Base-by-base conservation (phyloP, 345 rosid genomes). In the Trapa incisa region DNA sequence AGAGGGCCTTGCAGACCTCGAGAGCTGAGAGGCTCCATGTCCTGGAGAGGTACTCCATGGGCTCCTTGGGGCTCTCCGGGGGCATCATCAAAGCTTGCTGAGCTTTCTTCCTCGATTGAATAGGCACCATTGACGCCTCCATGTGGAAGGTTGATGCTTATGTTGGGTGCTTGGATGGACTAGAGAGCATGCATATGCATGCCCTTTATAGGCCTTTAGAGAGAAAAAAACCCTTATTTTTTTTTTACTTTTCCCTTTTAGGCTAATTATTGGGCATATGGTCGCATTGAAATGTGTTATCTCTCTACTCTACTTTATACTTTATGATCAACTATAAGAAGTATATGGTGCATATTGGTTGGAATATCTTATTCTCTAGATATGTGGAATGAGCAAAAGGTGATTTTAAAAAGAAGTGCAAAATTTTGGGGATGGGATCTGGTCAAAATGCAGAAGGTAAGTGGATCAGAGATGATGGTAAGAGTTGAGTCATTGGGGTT, bases 41-140 rank as follows among this genome's bases (percentile, higher is more conserved):
- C 78, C 97, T 84, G 1, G 97, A 85, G 68, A 93, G 78, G 79
- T 88, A 93, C 80, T 93, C 98, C 94, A 93, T 87, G 8, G 96
- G 97, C 68, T 86, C 84, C 80, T 87, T 68, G 12, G 72, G 72
- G 68, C 72, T 73, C 68, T 68, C 72, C 33, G 72, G 72, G 4
- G 64, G 45, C 61, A 37, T 38, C 67, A 65, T 65, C 16, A 16
- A 14, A 47, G 33, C 37, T 5, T 50, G 41, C 17, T 67, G 61
- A 10, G 60, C 37, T 50, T 48, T 52, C 57, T 36, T 48, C 22
- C 16, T 67, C 22, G 37, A 11, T 36, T 33, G 68, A 14, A 48
- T 43, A 13, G 50, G n/a, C 37, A 47, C 43, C n/a, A 2, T 2
- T 2, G 8, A 8, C 8, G 29, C 67, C 43, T 65, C 67, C 69